phyloP scores from a whole-genome alignment of 2,329 filamentous ascomycete species.

The Cadophora sp. region DNA sequence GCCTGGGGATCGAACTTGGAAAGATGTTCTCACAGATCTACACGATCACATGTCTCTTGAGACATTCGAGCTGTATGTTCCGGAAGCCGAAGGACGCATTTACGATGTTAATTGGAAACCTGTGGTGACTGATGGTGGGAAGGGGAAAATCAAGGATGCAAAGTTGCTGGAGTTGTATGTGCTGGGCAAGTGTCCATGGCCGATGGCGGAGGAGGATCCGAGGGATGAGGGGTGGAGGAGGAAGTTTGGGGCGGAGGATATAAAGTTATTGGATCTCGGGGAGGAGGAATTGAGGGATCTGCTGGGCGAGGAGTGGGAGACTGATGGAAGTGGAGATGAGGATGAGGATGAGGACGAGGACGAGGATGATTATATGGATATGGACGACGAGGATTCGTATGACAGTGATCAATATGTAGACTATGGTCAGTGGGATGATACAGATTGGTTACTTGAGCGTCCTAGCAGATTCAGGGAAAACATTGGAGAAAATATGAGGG shows the following conservation, averaged over 20 bases:
- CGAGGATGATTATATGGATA: conserved; percentile 10
- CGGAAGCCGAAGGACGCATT: conserved; percentile 4
- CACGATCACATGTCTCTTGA: conserved; percentile 12
- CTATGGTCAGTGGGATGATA: not conserved
- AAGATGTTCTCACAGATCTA: conserved; percentile 6
- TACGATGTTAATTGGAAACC: conserved; percentile 14
- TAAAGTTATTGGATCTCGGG: conserved; percentile 13
- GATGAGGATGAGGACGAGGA: not conserved
- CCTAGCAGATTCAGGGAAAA: no score
- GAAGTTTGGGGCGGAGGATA: conserved; percentile 15
- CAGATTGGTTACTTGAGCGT: no score
- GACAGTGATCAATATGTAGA: not conserved
- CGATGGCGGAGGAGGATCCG: conserved; percentile 10
- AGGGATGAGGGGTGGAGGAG: conserved; percentile 8
- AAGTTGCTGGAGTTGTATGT: conserved; percentile 15
- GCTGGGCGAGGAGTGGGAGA: conserved; percentile 20
- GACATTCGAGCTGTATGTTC: conserved; percentile 17
- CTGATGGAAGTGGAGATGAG: conserved; percentile 12
- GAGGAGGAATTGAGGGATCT: conserved; percentile 13
- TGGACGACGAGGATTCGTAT: not conserved
- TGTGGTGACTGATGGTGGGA: not conserved
- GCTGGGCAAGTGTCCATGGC: conserved; percentile 17
- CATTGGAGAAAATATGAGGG: not conserved
- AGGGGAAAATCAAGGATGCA: conserved; percentile 2
- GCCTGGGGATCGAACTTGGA: not conserved